Conservation (phyloP, 495 filamentous ascomycete species). For the Xylaria nigripes region DNA sequence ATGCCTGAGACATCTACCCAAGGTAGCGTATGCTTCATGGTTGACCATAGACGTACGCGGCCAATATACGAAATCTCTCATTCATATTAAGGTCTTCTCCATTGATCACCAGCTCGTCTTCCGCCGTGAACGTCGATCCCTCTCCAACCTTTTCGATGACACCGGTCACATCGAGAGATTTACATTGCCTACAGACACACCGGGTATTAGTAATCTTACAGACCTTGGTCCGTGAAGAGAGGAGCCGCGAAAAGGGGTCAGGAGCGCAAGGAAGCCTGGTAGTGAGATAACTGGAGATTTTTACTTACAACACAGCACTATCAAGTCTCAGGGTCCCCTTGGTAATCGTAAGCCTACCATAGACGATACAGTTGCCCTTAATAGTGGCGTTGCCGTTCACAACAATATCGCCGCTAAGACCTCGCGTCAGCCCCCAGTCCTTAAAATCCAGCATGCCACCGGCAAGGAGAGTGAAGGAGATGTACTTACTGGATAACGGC, state of each 20-base stretch:
- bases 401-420: not conserved
- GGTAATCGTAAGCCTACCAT: not conserved
- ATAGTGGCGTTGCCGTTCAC: not conserved
- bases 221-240: not conserved
- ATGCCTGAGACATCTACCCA: too few species aligned
- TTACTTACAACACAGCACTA: constrained; percentile 1
- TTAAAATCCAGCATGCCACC: too few species aligned
- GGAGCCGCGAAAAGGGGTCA: not conserved
- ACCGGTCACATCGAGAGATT: not conserved
- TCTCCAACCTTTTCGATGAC: not conserved
- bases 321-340: not conserved
- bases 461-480: not conserved
- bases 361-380: not conserved
- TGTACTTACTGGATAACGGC: too few species aligned
- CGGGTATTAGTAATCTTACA: not conserved
- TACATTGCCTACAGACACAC: not conserved
- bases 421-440: not conserved
- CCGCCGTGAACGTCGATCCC: not conserved
- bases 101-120: not conserved
- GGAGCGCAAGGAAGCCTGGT: not conserved
- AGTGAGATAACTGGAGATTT: not conserved
- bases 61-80: not conserved
- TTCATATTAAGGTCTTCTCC: not conserved
- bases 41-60: not conserved
- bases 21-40: not conserved